Conservation (phyloP, 106 monocot genomes). For the Acanthochlamys bracteata region DNA sequence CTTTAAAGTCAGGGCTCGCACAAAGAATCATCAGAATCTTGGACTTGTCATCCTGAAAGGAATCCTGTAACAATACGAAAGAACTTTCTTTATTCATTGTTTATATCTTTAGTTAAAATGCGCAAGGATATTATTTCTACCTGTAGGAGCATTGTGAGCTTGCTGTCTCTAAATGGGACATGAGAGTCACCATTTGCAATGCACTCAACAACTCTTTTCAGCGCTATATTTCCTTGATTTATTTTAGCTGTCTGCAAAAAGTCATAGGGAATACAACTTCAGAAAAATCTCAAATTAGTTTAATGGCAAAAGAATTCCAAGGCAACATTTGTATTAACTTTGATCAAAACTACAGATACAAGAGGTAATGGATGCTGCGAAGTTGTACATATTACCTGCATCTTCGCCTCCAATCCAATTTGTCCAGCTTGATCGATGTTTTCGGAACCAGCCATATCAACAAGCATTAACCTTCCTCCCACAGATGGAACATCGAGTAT, state of each 20-base stretch:
- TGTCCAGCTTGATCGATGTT: conserved; percentile 97
- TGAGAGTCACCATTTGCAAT: conserved; percentile 98
- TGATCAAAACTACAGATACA: background rate
- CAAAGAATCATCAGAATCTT: conserved; percentile 97
- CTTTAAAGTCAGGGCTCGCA: conserved; percentile 90
- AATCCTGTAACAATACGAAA: conserved; percentile 45
- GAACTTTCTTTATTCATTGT: background rate
- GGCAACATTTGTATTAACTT: too few relatives aligned
- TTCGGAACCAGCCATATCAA: conserved; percentile 99
- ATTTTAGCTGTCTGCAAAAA: conserved; percentile 84
- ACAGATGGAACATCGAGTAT: conserved; percentile 93
- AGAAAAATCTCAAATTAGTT: background rate
- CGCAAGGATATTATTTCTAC: conserved; percentile 15
- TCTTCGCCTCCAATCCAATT: conserved; percentile 88
- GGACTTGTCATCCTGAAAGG: conserved; percentile 91
- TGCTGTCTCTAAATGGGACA: conserved; percentile 97
- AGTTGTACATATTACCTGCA: conserved; percentile 34
- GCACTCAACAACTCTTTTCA: conserved; percentile 95
- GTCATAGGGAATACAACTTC: background rate
- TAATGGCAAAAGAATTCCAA: too few relatives aligned
- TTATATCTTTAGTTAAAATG: background rate
- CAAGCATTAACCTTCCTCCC: conserved; percentile 96
- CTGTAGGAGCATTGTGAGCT: conserved; percentile 98
- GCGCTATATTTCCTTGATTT: conserved; percentile 89
- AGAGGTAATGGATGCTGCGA: too few relatives aligned